Conservation (phyloP, 257 asterid genomes). For the Anisodus acutangulus region DNA sequence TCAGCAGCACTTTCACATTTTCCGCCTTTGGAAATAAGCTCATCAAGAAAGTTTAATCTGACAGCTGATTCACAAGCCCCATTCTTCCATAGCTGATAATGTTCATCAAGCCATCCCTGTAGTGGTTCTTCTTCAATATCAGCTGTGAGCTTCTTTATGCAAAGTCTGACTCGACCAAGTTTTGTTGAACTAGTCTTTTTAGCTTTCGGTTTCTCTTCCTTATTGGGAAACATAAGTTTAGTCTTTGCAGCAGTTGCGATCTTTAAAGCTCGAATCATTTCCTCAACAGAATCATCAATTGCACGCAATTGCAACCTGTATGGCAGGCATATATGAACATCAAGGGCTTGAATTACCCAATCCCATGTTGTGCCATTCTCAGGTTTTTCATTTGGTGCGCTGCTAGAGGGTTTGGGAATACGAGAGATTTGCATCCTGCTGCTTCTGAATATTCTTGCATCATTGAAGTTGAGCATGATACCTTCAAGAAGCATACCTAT, state of each 20-base stretch:
- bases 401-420: slow-evolving; percentile 70
- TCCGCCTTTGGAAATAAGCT: slow-evolving; percentile 58
- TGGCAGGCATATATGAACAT: slow-evolving; percentile 90
- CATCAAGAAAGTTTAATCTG: slow-evolving; percentile 89
- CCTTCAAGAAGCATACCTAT: slow-evolving; percentile 99
- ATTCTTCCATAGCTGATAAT: slow-evolving; percentile 79
- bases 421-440: slow-evolving; percentile 99
- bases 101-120: slow-evolving; percentile 99
- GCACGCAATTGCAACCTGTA: slow-evolving; percentile 95
- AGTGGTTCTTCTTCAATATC: slow-evolving; percentile 98
- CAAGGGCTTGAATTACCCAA: slow-evolving; percentile 98
- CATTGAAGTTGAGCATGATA: slow-evolving; percentile 65
- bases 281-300: slow-evolving; percentile 95
- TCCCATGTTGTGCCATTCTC: slow-evolving; percentile 79
- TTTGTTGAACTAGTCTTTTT: slow-evolving; percentile 74
- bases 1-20: slow-evolving; percentile 57
- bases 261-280: slow-evolving; percentile 92
- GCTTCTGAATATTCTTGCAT: slow-evolving; percentile 79
- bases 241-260: slow-evolving; percentile 84
- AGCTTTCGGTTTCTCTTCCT: slow-evolving; percentile 75
- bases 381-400: slow-evolving; percentile 57
- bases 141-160: slow-evolving; percentile 79
- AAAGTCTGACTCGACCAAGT: slow-evolving; percentile 74
- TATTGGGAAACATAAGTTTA: slow-evolving; percentile 61
- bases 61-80: slow-evolving; percentile 96